Conservation (phyloP, 2,329 filamentous ascomycete species). For the Intubia oerlemansii region DNA sequence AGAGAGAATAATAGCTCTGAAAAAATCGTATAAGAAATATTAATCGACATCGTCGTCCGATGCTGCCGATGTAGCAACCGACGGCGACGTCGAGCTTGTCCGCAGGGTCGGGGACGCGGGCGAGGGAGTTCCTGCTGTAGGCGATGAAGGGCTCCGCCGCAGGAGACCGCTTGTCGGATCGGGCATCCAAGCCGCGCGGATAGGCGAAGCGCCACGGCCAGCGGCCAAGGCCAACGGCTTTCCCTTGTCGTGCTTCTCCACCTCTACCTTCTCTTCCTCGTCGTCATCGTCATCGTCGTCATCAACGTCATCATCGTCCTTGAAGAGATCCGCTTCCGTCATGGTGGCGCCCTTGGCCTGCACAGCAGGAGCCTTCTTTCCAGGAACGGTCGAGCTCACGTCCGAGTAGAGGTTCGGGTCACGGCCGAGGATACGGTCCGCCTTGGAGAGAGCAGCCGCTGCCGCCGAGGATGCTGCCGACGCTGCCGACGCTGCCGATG, state of each 20-base stretch:
- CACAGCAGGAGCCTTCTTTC: no score
- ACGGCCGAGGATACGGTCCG: conserved; percentile 34
- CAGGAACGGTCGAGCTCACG: no score
- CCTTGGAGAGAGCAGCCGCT: conserved; percentile 25
- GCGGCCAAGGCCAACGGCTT: conserved; percentile 2
- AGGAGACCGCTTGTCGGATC: conserved; percentile 6
- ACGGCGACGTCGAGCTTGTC: no score
- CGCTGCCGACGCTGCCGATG: conserved; percentile 14
- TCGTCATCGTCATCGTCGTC: conserved; percentile 11
- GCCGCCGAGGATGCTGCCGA: neutral
- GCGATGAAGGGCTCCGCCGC: no score
- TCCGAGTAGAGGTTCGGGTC: conserved; percentile 34
- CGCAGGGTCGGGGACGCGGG: no score
- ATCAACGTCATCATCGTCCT: conserved; percentile 1
- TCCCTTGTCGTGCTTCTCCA: conserved; percentile 15
- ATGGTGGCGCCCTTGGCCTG: conserved; percentile 11
- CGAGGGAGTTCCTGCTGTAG: no score
- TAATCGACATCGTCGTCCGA: no score
- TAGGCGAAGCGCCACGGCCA: conserved; percentile 2
- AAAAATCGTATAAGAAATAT: no score
- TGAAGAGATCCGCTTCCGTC: conserved; percentile 6
- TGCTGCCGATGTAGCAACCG: no score
- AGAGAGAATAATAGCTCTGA: no score
- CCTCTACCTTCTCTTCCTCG: conserved; percentile 15
- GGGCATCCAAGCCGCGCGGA: conserved; percentile 7